Evolutionary conservation across 2,329 filamentous ascomycete genomes (phyloP).

Genomic region (Incumbomyces delicatus): DNA sequence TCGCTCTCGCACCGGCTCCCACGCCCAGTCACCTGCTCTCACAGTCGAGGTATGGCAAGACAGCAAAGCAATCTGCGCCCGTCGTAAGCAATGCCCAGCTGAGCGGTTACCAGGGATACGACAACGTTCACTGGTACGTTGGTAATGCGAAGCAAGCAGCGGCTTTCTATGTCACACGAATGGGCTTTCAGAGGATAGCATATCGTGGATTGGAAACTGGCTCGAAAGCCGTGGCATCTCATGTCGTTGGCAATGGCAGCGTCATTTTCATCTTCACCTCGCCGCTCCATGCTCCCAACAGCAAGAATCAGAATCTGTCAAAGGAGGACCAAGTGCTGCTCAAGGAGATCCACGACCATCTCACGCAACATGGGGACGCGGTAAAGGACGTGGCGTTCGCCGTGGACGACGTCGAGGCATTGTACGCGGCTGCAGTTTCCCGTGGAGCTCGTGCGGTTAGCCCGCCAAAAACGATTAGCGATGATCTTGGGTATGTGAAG

Average conservation of each 20-base stretch:
- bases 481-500: constrained; percentile 56
- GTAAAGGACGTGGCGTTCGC: constrained; percentile 95
- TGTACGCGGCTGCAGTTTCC: constrained; percentile 63
- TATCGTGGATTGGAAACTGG: constrained; percentile 86
- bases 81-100: constrained; percentile 10
- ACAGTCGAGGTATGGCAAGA: not conserved
- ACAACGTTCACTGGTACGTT: constrained; percentile 92
- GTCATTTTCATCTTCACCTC: constrained; percentile 79
- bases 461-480: constrained; percentile 48
- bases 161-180: constrained; percentile 74
- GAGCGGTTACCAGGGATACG: constrained; percentile 63
- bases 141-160: constrained; percentile 95
- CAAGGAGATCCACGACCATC: constrained; percentile 67
- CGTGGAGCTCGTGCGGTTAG: constrained; percentile 33
- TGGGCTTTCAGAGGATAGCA: constrained; percentile 75
- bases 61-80: not conserved
- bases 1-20: constrained; percentile 7
- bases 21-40: constrained; percentile 7
- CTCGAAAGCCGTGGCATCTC: constrained; percentile 67
- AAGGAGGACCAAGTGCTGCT: constrained; percentile 56
- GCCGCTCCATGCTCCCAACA: constrained; percentile 59
- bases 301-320: constrained; percentile 36
- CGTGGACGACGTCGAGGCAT: constrained; percentile 75
- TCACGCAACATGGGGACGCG: constrained; percentile 81
- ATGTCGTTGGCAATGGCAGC: constrained; percentile 68